phyloP scores from a whole-genome alignment of 768 basidiomycete species.

The Tulasnella sp. region DNA sequence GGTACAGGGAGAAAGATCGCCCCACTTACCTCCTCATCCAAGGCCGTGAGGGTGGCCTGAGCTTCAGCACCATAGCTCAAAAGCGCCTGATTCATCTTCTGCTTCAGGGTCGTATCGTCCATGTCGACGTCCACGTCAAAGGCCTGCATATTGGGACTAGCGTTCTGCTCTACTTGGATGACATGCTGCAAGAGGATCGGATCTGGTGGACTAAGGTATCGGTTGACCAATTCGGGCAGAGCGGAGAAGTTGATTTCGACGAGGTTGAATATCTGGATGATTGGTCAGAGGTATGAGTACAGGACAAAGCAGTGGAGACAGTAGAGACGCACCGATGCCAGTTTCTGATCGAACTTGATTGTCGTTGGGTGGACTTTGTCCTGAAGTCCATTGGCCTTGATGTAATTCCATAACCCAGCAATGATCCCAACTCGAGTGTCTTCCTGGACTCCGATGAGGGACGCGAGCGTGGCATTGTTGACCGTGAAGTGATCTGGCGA shows the following conservation, averaged over 20 bases:
- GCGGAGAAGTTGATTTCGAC: slow-evolving; percentile 67
- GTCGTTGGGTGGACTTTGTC: slow-evolving; percentile 69
- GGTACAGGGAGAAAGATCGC: no score
- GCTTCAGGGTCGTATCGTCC: slow-evolving; percentile 68
- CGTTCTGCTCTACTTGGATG: slow-evolving; percentile 16
- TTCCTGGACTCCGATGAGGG: slow-evolving; percentile 68
- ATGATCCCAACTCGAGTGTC: slow-evolving; percentile 74
- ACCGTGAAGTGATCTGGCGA: slow-evolving; percentile 80
- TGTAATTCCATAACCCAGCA: slow-evolving; percentile 83
- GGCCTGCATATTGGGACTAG: slow-evolving; percentile 44
- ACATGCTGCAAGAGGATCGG: slow-evolving; percentile 70
- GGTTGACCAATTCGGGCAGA: slow-evolving; percentile 76
- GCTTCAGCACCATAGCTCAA: slow-evolving; percentile 62
- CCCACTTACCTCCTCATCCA: slow-evolving; percentile 91
- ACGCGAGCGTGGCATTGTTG: slow-evolving; percentile 47
- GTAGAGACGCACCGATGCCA: slow-evolving; percentile 42
- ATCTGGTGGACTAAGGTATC: slow-evolving; percentile 63
- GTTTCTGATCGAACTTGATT: slow-evolving; percentile 56
- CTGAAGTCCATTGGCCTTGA: slow-evolving; percentile 73
- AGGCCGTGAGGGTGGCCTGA: slow-evolving; percentile 48
- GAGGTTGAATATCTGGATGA: slow-evolving; percentile 51
- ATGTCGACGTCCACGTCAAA: slow-evolving; percentile 85
- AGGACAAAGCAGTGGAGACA: background rate
- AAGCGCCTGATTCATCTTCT: slow-evolving; percentile 57
- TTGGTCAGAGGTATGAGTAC: slow-evolving; percentile 19